A percentile compares a stretch with the other conserved stretches of the same genome.
phyloP scores from a whole-genome alignment of 441 rosid species.

The Populus trichocarpa region DNA sequence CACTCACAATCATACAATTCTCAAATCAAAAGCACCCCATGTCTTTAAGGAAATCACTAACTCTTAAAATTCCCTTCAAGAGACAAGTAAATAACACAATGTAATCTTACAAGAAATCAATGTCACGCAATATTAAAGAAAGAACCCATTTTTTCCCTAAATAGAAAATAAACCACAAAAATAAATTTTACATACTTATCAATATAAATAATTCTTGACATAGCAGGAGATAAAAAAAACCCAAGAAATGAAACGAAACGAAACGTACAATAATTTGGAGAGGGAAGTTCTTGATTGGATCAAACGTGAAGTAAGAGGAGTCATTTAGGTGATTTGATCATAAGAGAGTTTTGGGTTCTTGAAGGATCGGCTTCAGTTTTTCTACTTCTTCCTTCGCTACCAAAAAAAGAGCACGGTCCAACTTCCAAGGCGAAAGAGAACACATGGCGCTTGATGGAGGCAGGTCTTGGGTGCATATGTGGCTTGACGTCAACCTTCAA shows the following conservation, averaged over 20 bases:
- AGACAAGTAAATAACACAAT: background rate
- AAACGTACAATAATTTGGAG: conserved; percentile 41
- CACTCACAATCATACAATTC: background rate
- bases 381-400: background rate
- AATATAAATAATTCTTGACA: background rate
- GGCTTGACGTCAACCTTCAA: conserved; percentile 29
- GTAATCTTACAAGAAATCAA: background rate
- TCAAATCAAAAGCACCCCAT: background rate
- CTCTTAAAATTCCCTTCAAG: background rate
- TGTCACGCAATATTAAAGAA: background rate
- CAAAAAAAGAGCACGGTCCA: background rate
- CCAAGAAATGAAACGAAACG: background rate
- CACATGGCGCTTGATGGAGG: conserved; percentile 31
- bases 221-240: background rate
- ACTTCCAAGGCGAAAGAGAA: background rate
- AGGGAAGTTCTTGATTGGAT: conserved; percentile 42
- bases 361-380: background rate
- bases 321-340: conserved; percentile 31
- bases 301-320: conserved; percentile 55
- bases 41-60: background rate
- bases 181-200: background rate
- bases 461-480: conserved; percentile 16
- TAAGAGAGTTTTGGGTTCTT: background rate
- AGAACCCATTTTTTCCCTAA: background rate
- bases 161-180: background rate